Evolutionary conservation across 2,329 filamentous ascomycete genomes (phyloP).

Genomic region (Neonectria neomacrospora): DNA sequence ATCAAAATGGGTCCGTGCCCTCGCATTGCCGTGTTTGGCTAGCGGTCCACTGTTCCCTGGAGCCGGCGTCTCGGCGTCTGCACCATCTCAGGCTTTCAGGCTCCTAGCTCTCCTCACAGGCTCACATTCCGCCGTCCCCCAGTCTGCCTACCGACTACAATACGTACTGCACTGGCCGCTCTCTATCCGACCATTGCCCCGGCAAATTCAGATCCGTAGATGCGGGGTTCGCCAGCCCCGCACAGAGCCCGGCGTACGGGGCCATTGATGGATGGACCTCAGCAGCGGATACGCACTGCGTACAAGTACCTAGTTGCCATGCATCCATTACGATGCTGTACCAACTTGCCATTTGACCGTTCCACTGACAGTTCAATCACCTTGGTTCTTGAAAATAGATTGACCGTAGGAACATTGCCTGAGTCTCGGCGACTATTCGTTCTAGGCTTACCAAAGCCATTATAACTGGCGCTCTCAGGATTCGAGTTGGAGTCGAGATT

Average conservation of each 20-base stretch:
- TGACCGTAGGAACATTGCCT: not conserved
- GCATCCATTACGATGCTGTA: too few relatives aligned
- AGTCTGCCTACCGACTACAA: not conserved
- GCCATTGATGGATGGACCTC: too few relatives aligned
- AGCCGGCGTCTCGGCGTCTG: not conserved
- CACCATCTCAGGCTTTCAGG: too few relatives aligned
- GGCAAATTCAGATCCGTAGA: not conserved
- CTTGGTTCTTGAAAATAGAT: not conserved
- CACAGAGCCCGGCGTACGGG: not conserved
- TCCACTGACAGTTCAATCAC: too few relatives aligned
- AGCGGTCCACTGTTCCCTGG: not conserved
- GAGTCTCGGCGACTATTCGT: not conserved
- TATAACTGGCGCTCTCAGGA: not conserved
- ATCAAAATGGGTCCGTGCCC: not conserved
- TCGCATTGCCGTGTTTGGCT: not conserved
- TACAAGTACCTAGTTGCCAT: too few relatives aligned
- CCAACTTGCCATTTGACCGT: too few relatives aligned
- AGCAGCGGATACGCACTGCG: too few relatives aligned
- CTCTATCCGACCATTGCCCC: constrained; percentile 5
- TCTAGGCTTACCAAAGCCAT: not conserved
- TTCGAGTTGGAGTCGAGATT: not conserved
- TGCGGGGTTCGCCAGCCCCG: not conserved
- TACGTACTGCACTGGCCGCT: not conserved
- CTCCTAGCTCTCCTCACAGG: not conserved
- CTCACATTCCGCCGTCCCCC: not conserved